These are phyloP conservation scores for Neofusicoccum parvum DNA, from an alignment of 2,329 filamentous ascomycete genomes.

Conservation along the genomic window DNA sequence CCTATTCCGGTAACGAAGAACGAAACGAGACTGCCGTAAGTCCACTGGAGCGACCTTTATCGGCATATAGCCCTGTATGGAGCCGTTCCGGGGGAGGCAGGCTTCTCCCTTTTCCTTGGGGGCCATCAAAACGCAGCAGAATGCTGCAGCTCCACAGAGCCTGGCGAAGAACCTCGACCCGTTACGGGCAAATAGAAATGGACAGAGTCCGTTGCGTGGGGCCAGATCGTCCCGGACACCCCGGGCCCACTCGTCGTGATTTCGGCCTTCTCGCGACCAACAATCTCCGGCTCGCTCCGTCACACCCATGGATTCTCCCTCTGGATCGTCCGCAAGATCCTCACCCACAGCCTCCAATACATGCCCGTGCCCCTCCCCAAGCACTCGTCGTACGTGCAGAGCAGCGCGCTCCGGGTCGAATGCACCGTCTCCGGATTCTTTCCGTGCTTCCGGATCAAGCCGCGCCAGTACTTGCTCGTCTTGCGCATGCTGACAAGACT, in stretches of 20 bases:
- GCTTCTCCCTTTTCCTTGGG: too few relatives aligned
- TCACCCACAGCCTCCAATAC: slow-evolving; percentile 8
- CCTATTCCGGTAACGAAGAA: too few relatives aligned
- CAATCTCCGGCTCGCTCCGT: background rate
- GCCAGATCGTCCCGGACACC: too few relatives aligned
- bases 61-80: too few relatives aligned
- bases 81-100: too few relatives aligned
- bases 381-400: slow-evolving; percentile 15
- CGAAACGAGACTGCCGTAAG: too few relatives aligned
- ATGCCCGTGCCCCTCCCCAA: background rate
- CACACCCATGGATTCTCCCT: slow-evolving; percentile 8
- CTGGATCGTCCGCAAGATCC: slow-evolving; percentile 8
- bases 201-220: too few relatives aligned
- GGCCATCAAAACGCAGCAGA: too few relatives aligned
- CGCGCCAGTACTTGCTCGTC: background rate
- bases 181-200: too few relatives aligned
- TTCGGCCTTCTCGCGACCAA: background rate
- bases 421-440: background rate
- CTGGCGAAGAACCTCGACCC: too few relatives aligned
- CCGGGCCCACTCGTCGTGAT: background rate
- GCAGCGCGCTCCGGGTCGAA: slow-evolving; percentile 9
- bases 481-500: background rate
- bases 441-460: background rate
- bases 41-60: too few relatives aligned
- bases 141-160: too few relatives aligned